phyloP scores from a whole-genome alignment of 2,329 filamentous ascomycete species.

The Exophiala dermatitidis region DNA sequence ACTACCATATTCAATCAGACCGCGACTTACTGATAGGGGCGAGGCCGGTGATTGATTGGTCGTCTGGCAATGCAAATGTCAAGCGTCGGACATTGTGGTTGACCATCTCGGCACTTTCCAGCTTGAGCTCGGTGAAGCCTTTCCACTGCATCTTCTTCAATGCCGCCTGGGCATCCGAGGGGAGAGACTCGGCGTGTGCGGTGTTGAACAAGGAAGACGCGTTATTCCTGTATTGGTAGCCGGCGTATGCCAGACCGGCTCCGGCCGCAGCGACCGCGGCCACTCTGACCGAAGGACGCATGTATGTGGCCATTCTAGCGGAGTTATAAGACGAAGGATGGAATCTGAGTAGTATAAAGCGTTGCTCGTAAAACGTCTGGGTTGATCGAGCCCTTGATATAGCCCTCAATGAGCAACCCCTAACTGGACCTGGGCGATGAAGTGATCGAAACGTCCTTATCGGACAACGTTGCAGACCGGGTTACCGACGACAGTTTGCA shows the following conservation, averaged over 20 bases:
- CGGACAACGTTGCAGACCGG: too few relatives aligned
- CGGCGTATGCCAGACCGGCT: slow-evolving; percentile 17
- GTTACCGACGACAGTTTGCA: too few relatives aligned
- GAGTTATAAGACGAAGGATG: background rate
- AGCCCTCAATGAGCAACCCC: too few relatives aligned
- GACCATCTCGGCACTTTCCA: slow-evolving; percentile 48
- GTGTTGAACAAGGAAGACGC: slow-evolving; percentile 18
- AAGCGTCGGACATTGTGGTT: slow-evolving; percentile 55
- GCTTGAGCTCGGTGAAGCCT: slow-evolving; percentile 42
- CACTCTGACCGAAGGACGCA: slow-evolving; percentile 14
- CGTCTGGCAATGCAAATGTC: slow-evolving; percentile 49
- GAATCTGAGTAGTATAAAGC: background rate
- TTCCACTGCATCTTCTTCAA: slow-evolving; percentile 27
- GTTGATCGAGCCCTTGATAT: too few relatives aligned
- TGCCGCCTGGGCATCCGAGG: slow-evolving; percentile 24
- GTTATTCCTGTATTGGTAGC: slow-evolving; percentile 18
- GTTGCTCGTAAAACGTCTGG: too few relatives aligned
- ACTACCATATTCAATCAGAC: background rate
- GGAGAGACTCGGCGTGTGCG: slow-evolving; percentile 25
- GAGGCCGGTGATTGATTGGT: slow-evolving; percentile 45
- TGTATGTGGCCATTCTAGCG: slow-evolving; percentile 13
- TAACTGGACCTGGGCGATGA: too few relatives aligned
- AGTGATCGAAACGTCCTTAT: too few relatives aligned
- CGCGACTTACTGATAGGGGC: slow-evolving; percentile 22
- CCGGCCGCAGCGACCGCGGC: slow-evolving; percentile 14